Conservation (phyloP, 345 rosid genomes). For the Camelina neglecta region DNA sequence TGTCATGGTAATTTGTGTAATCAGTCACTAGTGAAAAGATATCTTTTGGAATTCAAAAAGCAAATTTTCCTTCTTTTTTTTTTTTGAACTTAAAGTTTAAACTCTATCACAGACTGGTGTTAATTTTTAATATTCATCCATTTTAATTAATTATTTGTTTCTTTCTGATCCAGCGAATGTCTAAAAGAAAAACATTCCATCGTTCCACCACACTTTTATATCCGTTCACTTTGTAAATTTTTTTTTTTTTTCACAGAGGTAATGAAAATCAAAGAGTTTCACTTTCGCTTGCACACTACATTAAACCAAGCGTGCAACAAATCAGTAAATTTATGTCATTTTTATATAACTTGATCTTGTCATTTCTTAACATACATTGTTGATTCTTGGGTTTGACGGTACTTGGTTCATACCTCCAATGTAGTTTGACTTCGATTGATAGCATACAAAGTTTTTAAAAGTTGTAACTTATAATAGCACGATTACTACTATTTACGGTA, state of each 20-base stretch:
- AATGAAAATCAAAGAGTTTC: slow-evolving; percentile 12
- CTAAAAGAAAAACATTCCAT: slow-evolving; percentile 36
- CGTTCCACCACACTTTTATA: slow-evolving; percentile 13
- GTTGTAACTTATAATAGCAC: background rate
- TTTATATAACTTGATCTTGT: background rate
- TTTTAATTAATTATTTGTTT: background rate
- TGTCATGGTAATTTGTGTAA: slow-evolving; percentile 40
- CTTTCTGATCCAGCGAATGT: slow-evolving; percentile 30
- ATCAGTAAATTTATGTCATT: background rate
- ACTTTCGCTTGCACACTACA: slow-evolving; percentile 17
- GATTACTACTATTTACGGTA: background rate
- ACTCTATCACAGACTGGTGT: background rate
- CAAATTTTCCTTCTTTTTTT: background rate
- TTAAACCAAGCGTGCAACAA: slow-evolving; percentile 20
- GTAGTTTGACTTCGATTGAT: background rate
- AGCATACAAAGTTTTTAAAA: background rate
- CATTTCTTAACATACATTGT: slow-evolving; percentile 1
- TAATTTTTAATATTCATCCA: background rate
- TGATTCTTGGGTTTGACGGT: slow-evolving; percentile 8
- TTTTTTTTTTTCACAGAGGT: slow-evolving; percentile 19
- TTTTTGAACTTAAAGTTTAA: no score
- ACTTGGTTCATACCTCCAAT: slow-evolving; percentile 5
- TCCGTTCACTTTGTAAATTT: slow-evolving; percentile 5
- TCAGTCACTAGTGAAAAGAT: slow-evolving; percentile 34
- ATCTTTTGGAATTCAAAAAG: slow-evolving; percentile 34